Conservation (phyloP, 495 filamentous ascomycete genomes). For the Achaetomiella virescens region DNA sequence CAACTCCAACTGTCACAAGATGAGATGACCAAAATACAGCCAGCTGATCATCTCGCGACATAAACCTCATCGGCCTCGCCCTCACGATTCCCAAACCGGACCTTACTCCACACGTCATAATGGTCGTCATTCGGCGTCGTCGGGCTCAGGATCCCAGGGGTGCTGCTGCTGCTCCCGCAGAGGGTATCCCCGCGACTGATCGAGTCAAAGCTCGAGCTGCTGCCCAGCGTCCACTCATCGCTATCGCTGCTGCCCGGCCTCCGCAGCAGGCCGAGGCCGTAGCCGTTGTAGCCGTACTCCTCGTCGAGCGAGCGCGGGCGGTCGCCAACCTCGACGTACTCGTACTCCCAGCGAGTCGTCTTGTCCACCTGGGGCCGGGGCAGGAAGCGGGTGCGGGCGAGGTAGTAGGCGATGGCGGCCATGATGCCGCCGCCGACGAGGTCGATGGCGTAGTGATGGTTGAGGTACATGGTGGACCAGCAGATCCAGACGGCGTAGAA, state of each 20-base stretch:
- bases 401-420: conserved; percentile 72
- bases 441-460: conserved; percentile 93
- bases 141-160: conserved; percentile 39
- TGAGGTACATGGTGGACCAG: conserved; percentile 98
- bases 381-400: conserved; percentile 71
- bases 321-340: conserved; percentile 77
- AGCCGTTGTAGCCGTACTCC: conserved; percentile 30
- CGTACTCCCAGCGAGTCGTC: conserved; percentile 88
- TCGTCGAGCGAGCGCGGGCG: conserved; percentile 33
- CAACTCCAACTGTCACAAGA: background rate
- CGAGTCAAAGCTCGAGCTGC: conserved; percentile 34
- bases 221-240: conserved; percentile 45
- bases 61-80: conserved; percentile 1
- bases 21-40: background rate
- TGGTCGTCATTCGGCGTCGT: conserved; percentile 29
- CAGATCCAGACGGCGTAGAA: conserved; percentile 85
- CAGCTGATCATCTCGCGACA: background rate
- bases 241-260: conserved; percentile 22
- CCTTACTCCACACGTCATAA: conserved; percentile 29
- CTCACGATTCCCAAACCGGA: conserved; percentile 10
- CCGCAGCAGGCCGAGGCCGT: conserved; percentile 30
- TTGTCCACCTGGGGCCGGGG: conserved; percentile 77
- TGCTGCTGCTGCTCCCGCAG: conserved; percentile 31
- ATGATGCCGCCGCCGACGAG: conserved; percentile 78
- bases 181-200: conserved; percentile 31